These are phyloP conservation scores for Aureobasidium vineae DNA, from an alignment of 2,329 filamentous ascomycete genomes.

Conservation along the genomic window DNA sequence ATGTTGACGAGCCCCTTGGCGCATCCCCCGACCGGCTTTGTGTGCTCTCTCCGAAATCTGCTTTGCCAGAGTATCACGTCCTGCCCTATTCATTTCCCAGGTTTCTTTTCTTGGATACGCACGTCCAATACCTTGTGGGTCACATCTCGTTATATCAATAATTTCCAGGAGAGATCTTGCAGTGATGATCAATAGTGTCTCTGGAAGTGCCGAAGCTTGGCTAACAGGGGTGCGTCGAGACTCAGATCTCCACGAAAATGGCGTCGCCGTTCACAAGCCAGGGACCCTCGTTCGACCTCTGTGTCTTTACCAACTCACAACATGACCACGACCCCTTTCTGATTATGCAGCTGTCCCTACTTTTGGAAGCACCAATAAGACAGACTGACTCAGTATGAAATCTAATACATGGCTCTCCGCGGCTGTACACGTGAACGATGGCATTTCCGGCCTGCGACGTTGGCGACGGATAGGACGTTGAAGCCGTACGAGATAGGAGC, in stretches of 20 bases:
- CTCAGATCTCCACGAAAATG: background rate
- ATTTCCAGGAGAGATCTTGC: slow-evolving; percentile 2
- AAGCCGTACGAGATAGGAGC: slow-evolving; percentile 18
- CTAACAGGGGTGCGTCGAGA: slow-evolving; percentile 2
- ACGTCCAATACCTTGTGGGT: background rate
- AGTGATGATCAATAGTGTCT: background rate
- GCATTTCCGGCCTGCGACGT: slow-evolving; percentile 16
- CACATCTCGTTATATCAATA: background rate
- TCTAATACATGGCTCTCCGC: background rate
- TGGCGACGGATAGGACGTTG: slow-evolving; percentile 17
- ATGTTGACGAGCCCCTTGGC: background rate
- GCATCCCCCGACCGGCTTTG: too few relatives aligned
- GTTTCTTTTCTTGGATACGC: background rate
- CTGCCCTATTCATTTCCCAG: background rate
- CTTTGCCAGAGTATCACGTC: background rate
- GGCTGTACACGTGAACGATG: background rate
- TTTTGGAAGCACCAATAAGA: background rate
- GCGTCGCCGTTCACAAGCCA: background rate
- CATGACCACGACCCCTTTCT: background rate
- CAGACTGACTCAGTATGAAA: background rate
- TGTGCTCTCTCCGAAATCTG: background rate
- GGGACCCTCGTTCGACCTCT: background rate
- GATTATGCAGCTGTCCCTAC: background rate
- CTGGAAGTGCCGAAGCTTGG: slow-evolving; percentile 8
- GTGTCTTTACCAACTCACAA: background rate